Conservation (phyloP, 257 asterid species). For the Fraxinus pennsylvanica region DNA sequence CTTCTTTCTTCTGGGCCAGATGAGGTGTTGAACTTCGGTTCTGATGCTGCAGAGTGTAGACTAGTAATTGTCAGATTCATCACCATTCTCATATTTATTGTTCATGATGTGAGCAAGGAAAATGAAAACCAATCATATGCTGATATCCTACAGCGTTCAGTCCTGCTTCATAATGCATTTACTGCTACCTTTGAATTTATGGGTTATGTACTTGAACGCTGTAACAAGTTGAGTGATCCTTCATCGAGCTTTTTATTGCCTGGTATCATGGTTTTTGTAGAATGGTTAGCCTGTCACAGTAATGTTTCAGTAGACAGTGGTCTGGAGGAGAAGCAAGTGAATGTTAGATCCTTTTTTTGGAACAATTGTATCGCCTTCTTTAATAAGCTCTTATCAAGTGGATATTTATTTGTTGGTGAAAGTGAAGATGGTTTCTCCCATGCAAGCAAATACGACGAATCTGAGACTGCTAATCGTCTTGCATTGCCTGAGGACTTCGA, state of each 20-base stretch:
- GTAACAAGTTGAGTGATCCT: constrained; percentile 75
- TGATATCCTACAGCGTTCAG: constrained; percentile 84
- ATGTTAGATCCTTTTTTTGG: constrained; percentile 77
- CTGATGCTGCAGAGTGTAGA: constrained; percentile 64
- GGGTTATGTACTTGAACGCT: constrained; percentile 74
- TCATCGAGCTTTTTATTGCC: constrained; percentile 76
- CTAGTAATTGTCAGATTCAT: constrained; percentile 70
- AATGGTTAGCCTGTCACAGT: constrained; percentile 84
- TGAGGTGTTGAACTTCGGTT: constrained; percentile 68
- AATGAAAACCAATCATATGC: constrained; percentile 82
- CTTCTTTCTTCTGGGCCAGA: constrained; percentile 76
- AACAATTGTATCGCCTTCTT: constrained; percentile 55
- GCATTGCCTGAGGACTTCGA: constrained; percentile 91
- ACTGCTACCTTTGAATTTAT: constrained; percentile 78
- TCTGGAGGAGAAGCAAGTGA: constrained; percentile 69
- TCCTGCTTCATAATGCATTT: constrained; percentile 79
- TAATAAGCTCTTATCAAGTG: constrained; percentile 71
- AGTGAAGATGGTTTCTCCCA: constrained; percentile 82
- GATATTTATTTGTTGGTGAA: constrained; percentile 45
- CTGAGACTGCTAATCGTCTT: constrained; percentile 69
- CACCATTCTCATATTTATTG: constrained; percentile 73
- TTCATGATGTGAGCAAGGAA: constrained; percentile 77
- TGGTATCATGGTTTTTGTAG: constrained; percentile 85
- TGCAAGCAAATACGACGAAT: constrained; percentile 78
- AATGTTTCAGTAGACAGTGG: constrained; percentile 74